Conservation (phyloP, 139 green algal genomes). For the Micractinium sp. region DNA sequence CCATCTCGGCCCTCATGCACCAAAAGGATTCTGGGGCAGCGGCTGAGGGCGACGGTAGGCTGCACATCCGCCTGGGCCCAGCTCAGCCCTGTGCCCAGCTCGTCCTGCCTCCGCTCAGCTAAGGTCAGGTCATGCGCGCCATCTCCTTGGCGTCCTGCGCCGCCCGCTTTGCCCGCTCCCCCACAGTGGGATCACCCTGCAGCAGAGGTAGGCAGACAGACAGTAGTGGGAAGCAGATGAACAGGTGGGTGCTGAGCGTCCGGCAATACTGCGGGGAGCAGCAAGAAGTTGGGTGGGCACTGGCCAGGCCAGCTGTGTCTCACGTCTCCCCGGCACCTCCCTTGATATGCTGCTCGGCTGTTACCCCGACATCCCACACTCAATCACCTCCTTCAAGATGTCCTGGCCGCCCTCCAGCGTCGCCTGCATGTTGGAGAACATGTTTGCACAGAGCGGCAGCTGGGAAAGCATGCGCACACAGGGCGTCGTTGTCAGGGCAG, state of each 20-base stretch:
- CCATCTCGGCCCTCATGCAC: no score
- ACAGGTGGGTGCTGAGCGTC: not conserved
- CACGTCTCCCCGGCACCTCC: no score
- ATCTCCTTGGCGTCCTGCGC: conserved; percentile 2
- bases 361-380: not conserved
- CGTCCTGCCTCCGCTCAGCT: not conserved
- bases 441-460: no score
- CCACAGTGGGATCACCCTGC: not conserved
- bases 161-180: not conserved
- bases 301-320: no score
- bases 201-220: no score
- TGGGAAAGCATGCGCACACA: no score
- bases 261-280: no score
- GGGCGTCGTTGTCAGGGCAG: no score
- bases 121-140: not conserved
- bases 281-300: not conserved
- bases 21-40: no score
- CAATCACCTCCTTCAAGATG: not conserved
- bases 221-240: not conserved
- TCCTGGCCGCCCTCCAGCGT: not conserved
- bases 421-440: not conserved
- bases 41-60: no score
- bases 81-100: not conserved
- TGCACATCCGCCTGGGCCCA: not conserved
- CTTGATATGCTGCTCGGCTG: not conserved